Conservation (phyloP, 306 rosid genomes). For the Alnus rubra region DNA sequence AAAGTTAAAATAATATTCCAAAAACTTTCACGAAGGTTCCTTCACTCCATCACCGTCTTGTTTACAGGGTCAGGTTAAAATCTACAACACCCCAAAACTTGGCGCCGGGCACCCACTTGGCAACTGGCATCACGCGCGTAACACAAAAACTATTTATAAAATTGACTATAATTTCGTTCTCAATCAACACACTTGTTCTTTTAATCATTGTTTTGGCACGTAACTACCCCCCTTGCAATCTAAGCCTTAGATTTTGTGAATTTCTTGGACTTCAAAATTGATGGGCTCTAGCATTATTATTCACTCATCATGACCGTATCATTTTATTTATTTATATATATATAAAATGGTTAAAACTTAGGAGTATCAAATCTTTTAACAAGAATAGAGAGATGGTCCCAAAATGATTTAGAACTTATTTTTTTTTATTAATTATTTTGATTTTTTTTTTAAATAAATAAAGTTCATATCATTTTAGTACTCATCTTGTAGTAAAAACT, state of each 20-base stretch:
- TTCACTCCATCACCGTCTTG: no score
- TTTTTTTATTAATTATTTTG: no score
- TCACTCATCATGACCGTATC: slow-evolving; percentile 29
- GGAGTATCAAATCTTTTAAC: no score
- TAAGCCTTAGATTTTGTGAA: slow-evolving; percentile 39
- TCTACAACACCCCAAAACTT: background rate
- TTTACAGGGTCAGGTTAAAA: background rate
- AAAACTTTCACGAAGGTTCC: background rate
- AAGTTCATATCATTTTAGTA: no score
- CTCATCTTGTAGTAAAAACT: no score
- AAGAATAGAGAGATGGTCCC: no score
- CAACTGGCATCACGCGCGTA: background rate
- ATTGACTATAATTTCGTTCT: slow-evolving; percentile 7
- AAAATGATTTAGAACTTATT: no score
- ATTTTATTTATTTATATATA: background rate
- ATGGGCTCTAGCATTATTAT: slow-evolving; percentile 1
- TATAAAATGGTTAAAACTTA: no score
- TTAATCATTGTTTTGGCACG: slow-evolving; percentile 19
- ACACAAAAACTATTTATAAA: background rate
- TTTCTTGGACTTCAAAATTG: slow-evolving; percentile 16
- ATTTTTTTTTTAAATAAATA: no score
- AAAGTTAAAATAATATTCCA: background rate
- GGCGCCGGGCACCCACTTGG: slow-evolving; percentile 11
- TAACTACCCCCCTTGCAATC: slow-evolving; percentile 33
- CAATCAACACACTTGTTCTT: slow-evolving; percentile 15